Base-by-base conservation (phyloP, 2,329 filamentous ascomycete genomes). In the Dactylellina parvicollis region DNA sequence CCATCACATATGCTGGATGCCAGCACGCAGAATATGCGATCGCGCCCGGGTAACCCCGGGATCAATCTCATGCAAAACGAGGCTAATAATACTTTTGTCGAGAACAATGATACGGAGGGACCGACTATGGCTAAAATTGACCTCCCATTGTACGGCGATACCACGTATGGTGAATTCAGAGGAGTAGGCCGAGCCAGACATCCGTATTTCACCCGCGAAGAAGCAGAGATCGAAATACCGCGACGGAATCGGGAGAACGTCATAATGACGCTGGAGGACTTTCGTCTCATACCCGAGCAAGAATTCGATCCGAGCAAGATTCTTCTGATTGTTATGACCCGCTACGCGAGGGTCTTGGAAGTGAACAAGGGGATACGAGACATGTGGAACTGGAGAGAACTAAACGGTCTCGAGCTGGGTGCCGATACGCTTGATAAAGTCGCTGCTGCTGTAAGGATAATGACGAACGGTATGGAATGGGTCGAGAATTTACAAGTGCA, bases 381-480 rank as follows among this genome's bases (percentile, higher is more conserved):
- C 8, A 54, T 28, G 47, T 20, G 20, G 10, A 16, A 26, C 3
- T 28, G 34, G 16, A 30, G 22, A 9, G 16, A 46, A 3, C 20
- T 52, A 8, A 22, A 46, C 7, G n/a, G n/a, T n/a, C n/a, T n/a
- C n/a, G 3, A 54, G 14, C 1, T 18, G 20, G 36, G 24, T 22
- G 10, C 28, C 5, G 14, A 16, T 1, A 47, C 38, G 0, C 26
- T 5, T 8, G 16, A 46, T n/a, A 46, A 8, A n/a, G 28, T 55
- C 20, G 20, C 5, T 12, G 38, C 36, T 4, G 47, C 16, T 0
- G 3, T 64, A 4, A 1, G 32, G 7, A 26, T 18, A 1, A 36
- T 64, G 47, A 30, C 2, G 2, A 55, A 47, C 10, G 47, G 60
- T 9, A 28, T 44, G 24, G n/a, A 44, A 24, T 64, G 46, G 59